These are phyloP conservation scores for Colletotrichum filicis DNA, from an alignment of 2,329 filamentous ascomycete genomes.

Conservation along the genomic window DNA sequence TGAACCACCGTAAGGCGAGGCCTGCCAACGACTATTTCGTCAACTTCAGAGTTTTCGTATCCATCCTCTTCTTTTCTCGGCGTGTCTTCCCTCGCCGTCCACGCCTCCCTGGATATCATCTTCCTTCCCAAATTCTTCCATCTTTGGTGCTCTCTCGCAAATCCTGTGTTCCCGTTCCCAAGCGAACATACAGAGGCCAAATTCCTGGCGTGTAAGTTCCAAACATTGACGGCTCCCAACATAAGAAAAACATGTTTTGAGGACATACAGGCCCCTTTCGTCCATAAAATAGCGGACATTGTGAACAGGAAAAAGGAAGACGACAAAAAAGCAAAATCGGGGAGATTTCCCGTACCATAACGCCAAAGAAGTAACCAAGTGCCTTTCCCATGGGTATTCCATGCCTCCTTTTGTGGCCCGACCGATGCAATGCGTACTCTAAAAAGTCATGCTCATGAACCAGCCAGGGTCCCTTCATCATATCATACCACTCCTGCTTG, in stretches of 20 bases:
- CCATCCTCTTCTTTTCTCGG: background rate
- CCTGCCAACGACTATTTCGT: background rate
- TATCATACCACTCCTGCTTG: conserved; percentile 4
- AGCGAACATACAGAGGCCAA: conserved; percentile 1
- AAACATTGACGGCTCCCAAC: background rate
- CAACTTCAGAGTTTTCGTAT: background rate
- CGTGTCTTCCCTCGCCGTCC: background rate
- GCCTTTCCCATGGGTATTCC: conserved; percentile 25
- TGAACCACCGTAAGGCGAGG: background rate
- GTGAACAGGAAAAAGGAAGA: background rate
- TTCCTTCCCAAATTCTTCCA: background rate
- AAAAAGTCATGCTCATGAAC: conserved; percentile 35
- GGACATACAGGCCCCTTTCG: background rate
- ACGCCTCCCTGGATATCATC: background rate
- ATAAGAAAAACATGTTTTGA: background rate
- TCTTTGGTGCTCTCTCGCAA: background rate
- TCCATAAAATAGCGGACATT: background rate
- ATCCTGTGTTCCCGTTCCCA: background rate
- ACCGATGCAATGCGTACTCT: conserved; percentile 34
- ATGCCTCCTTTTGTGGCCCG: conserved; percentile 23
- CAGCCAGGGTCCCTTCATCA: conserved; percentile 18
- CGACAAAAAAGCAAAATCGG: background rate
- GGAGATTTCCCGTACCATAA: conserved; percentile 1
- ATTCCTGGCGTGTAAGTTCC: background rate
- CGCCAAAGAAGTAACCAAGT: conserved; percentile 6